phyloP scores from a whole-genome alignment of 2,329 filamentous ascomycete species.

The Botrytis fragariae region DNA sequence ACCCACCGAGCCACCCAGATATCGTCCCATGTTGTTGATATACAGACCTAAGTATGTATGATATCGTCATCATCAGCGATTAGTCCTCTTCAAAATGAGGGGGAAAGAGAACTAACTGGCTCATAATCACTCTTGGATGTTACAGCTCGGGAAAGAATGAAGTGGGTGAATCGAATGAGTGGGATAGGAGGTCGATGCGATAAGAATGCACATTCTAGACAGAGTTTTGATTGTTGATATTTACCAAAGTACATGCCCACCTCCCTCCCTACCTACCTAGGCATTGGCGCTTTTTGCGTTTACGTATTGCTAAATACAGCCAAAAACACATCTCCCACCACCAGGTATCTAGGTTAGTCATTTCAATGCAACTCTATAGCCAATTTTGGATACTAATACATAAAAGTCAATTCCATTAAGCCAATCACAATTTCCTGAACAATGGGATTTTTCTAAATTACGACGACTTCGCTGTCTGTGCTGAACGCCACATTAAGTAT shows the following conservation, averaged over 20 bases:
- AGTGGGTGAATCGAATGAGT: not conserved
- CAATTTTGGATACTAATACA: not conserved
- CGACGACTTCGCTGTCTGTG: slow-evolving; percentile 12
- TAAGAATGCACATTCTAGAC: not conserved
- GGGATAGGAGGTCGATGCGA: not conserved
- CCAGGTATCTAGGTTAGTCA: not conserved
- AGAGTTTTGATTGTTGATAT: not conserved
- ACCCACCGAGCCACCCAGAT: not conserved
- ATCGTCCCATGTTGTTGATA: not conserved
- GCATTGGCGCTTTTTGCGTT: not conserved
- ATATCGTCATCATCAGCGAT: not conserved
- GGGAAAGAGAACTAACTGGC: not conserved
- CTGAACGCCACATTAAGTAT: slow-evolving; percentile 5
- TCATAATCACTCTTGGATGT: not conserved
- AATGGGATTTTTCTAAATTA: slow-evolving; percentile 8
- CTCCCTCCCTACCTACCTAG: not conserved
- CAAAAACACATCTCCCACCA: not conserved
- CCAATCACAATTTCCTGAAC: not conserved
- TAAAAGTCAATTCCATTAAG: not conserved
- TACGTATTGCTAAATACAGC: not conserved
- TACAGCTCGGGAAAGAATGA: not conserved
- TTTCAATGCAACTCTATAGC: slow-evolving; percentile 1
- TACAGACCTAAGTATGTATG: not conserved
- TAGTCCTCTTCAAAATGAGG: not conserved
- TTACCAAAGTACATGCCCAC: not conserved